These are phyloP conservation scores for Nissolia schottii DNA, from an alignment of 306 rosid genomes.

Conservation along the genomic window DNA sequence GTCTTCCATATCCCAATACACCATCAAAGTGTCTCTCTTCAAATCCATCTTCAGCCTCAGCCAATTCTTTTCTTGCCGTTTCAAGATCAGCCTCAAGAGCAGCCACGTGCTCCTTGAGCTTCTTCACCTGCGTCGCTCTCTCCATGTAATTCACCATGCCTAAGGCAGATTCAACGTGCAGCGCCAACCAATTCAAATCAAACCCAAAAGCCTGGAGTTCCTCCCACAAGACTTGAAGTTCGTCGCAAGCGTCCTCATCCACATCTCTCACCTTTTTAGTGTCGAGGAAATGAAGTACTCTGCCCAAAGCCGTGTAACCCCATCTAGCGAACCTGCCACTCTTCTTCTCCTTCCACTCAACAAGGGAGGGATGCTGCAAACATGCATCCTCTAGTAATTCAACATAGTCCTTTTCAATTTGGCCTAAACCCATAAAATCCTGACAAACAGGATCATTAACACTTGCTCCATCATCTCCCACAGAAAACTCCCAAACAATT, in stretches of 20 bases:
- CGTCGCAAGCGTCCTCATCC: not conserved
- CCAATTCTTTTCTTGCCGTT: not conserved
- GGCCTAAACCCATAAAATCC: not conserved
- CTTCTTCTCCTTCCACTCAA: not conserved
- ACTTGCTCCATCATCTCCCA: not conserved
- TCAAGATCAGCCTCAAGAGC: not conserved
- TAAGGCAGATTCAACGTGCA: not conserved
- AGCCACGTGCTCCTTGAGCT: not conserved
- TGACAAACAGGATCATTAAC: not conserved
- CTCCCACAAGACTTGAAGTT: slow-evolving; percentile 21
- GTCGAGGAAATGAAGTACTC: slow-evolving; percentile 16
- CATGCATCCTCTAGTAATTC: not conserved
- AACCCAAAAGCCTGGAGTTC: slow-evolving; percentile 7
- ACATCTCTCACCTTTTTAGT: slow-evolving; percentile 12
- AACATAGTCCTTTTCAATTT: not conserved
- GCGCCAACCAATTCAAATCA: slow-evolving; percentile 19
- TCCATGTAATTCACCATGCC: not conserved
- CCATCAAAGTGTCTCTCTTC: not conserved
- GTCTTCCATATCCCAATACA: not conserved
- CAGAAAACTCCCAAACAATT: slow-evolving; percentile 52
- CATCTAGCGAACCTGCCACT: not conserved
- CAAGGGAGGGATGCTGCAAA: not conserved
- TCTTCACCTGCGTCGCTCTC: not conserved
- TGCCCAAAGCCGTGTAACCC: slow-evolving; percentile 5
- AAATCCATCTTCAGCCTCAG: not conserved